Conservation (phyloP, 169 alveolate species). For the Theileria equi region DNA sequence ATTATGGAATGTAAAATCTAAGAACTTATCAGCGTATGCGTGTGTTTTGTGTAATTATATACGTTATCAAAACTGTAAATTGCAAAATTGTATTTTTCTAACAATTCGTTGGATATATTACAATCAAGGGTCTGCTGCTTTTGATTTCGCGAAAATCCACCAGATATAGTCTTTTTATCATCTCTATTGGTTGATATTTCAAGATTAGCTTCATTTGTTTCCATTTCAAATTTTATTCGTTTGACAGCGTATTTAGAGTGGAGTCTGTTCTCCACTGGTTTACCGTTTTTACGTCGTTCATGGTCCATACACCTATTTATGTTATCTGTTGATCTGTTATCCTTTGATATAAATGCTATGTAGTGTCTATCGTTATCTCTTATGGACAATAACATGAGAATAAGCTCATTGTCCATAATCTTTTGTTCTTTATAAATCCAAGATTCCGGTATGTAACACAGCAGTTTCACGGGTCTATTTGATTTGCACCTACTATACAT, state of each 20-base stretch:
- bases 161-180: too few relatives aligned
- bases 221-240: not conserved
- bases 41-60: too few relatives aligned
- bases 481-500: not conserved
- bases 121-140: too few relatives aligned
- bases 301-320: not conserved
- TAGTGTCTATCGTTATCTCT: constrained; percentile 1
- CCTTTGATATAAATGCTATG: constrained; percentile 1
- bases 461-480: not conserved
- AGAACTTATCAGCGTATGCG: too few relatives aligned
- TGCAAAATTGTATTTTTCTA: too few relatives aligned
- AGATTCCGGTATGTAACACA: not conserved
- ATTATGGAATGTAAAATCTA: too few relatives aligned
- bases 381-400: not conserved
- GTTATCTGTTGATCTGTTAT: not conserved
- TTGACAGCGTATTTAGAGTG: not conserved
- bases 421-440: not conserved
- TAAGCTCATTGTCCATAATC: not conserved
- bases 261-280: not conserved
- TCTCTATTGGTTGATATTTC: not conserved
- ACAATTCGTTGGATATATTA: too few relatives aligned
- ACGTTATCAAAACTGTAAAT: too few relatives aligned
- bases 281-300: not conserved
- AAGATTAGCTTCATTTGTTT: not conserved
- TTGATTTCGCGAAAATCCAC: too few relatives aligned